Evolutionary conservation across 2,329 filamentous ascomycete genomes (phyloP), one percentile per base, ranked within the genome.

Genomic region (Exophiala sp.): DNA sequence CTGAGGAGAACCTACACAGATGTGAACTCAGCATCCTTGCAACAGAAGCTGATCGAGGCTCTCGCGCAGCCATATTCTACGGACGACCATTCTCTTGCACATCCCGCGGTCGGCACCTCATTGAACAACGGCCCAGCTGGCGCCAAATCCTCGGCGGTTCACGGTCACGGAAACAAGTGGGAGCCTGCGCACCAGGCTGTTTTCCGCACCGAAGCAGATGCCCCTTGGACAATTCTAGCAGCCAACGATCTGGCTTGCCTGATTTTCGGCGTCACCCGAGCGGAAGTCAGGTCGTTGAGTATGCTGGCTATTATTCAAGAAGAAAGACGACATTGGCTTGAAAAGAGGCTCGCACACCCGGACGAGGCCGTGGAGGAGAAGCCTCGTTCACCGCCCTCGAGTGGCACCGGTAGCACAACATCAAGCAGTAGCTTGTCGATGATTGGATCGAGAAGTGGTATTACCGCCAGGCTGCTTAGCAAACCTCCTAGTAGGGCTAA

Each of bases 261-360:
- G 37, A 85, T 97, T n/a, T 98, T 97, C 70, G 93, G 93, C n/a
- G 88, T 98, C 8, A 95, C 90, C n/a, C 88, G 88, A 64, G 87
- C 88, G 3, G 93, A 98, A 68, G 87, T 98, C 19, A 82, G 89
- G 48, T 96, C 89, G 65, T 82, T 97, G 74, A 91, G 93, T 41
- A 97, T 98, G 49, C 70, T 98, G 51, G 90, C 97, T 65, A 88
- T 98, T 23, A 89, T 98, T 14, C 86, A 91, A 67, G 82, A 90
- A 66, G 91, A 96, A 67, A 79, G 89, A 51, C 77, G 91, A 58
- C 80, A 83, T 22, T 98, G 93, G 93, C 75, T 98, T 21, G 88
- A 94, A 64, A 81, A 84, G 55, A 96, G 90, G 68, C 75, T 98
- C 37, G 46, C 51, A 2, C 42, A 47, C n/a, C 75, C 80, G 56